A percentile compares a stretch with the other conserved stretches of the same genome.
Evolutionary conservation across 2,329 filamentous ascomycete genomes (phyloP).

Genomic region (Cladophialophora exuberans): DNA sequence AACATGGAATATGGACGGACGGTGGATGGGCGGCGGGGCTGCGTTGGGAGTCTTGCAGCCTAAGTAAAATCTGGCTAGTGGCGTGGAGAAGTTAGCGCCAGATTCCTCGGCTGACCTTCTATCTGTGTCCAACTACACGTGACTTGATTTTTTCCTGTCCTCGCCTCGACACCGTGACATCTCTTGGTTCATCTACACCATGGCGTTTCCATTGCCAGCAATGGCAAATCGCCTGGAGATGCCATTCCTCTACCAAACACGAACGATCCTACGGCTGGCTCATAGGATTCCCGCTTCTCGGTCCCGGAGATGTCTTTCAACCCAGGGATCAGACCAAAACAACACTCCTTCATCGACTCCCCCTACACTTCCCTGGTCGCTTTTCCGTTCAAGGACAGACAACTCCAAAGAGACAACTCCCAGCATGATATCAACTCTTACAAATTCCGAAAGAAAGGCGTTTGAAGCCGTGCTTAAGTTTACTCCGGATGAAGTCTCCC

Average conservation of each 20-base stretch:
- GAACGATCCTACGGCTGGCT: conserved; percentile 22
- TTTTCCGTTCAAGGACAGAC: no score
- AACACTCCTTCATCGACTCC: no score
- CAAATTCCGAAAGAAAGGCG: conserved; percentile 25
- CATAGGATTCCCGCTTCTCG: neutral
- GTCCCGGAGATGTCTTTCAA: conserved; percentile 6
- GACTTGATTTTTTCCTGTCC: neutral
- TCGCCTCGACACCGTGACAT: neutral
- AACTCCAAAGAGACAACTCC: neutral
- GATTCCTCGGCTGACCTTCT: no score
- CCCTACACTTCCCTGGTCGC: no score
- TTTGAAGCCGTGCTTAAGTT: conserved; percentile 29
- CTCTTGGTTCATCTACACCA: neutral
- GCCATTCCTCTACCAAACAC: conserved; percentile 31
- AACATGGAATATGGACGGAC: neutral
- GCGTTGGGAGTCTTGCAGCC: no score
- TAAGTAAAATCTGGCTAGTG: no score
- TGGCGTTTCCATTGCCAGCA: neutral
- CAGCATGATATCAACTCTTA: conserved; percentile 30
- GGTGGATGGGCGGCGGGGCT: neutral
- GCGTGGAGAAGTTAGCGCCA: no score
- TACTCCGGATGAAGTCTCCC: conserved; percentile 13
- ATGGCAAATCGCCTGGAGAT: conserved; percentile 23
- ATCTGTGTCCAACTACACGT: no score
- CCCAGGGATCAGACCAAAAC: no score